A percentile compares a stretch with the other conserved stretches of the same genome.
Conservation (phyloP, 106 monocot genomes). For the Posidonia australis region DNA sequence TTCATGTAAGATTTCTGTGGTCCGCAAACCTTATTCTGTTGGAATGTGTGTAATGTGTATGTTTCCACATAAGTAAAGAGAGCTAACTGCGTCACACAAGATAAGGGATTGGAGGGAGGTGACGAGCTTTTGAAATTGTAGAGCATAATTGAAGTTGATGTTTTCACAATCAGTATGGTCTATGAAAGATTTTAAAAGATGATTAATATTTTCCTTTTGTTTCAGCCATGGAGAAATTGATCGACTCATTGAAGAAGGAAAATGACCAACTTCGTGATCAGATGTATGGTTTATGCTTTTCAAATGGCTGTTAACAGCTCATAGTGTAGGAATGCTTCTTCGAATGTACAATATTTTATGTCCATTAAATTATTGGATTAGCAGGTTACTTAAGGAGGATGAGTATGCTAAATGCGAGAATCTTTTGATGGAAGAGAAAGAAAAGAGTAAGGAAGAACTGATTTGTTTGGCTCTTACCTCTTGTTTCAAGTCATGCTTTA, state of each 20-base stretch:
- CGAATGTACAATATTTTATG: not conserved
- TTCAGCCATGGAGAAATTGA: not conserved
- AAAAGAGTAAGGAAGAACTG: constrained; percentile 2
- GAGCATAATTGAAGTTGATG: no score
- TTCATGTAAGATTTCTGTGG: not conserved
- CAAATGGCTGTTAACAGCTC: not conserved
- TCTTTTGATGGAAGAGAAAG: constrained; percentile 7
- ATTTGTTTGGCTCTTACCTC: not conserved
- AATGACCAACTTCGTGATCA: not conserved
- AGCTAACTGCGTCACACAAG: not conserved
- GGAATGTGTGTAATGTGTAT: not conserved
- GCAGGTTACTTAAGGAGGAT: constrained; percentile 2
- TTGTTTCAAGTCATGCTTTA: not conserved
- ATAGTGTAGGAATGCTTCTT: not conserved
- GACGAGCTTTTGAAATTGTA: no score
- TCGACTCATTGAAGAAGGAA: constrained; percentile 9
- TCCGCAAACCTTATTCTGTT: not conserved
- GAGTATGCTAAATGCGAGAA: constrained; percentile 4
- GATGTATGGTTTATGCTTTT: not conserved
- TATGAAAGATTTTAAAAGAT: not conserved
- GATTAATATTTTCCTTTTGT: constrained; percentile 1
- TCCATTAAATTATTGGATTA: not conserved
- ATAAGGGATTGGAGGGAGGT: not conserved
- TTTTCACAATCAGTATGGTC: not conserved
- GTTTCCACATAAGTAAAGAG: not conserved